Percentiles rank a stretch among this genome's conserved stretches.
These are phyloP conservation scores for Tolypocladium album DNA, from an alignment of 2,329 filamentous ascomycete genomes.

Conservation along the genomic window DNA sequence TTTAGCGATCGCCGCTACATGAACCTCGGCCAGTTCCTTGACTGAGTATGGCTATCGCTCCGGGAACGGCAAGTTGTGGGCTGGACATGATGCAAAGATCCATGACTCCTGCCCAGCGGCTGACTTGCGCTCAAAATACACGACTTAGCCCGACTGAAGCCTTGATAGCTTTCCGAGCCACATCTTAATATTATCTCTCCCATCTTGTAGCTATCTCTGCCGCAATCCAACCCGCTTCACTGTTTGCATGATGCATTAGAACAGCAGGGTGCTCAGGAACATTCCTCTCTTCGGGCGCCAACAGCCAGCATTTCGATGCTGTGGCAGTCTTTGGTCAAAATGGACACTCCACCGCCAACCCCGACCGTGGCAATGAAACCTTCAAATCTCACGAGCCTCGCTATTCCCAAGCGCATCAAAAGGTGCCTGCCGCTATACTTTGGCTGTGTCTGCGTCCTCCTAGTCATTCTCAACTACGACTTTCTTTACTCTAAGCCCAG, in stretches of 20 bases:
- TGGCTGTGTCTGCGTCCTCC: slow-evolving; percentile 28
- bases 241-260: background rate
- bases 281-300: background rate
- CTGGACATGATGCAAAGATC: background rate
- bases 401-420: slow-evolving; percentile 35
- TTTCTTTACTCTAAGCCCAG: background rate
- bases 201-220: background rate
- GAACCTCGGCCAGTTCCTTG: background rate
- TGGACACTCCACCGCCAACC: slow-evolving; percentile 15
- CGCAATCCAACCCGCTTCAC: background rate
- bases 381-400: slow-evolving; percentile 19
- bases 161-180: background rate
- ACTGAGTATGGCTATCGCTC: background rate
- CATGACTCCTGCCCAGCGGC: background rate
- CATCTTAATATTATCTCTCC: background rate
- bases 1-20: background rate
- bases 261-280: background rate
- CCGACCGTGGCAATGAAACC: slow-evolving; percentile 9
- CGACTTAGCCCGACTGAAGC: background rate
- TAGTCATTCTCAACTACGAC: slow-evolving; percentile 36
- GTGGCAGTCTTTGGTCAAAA: background rate
- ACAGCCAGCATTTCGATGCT: background rate
- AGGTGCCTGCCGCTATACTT: slow-evolving; percentile 36
- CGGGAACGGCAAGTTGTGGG: background rate
- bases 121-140: background rate